These are phyloP conservation scores for Chaetomium sp. DNA, from an alignment of 2,329 filamentous ascomycete species.

Conservation along the genomic window DNA sequence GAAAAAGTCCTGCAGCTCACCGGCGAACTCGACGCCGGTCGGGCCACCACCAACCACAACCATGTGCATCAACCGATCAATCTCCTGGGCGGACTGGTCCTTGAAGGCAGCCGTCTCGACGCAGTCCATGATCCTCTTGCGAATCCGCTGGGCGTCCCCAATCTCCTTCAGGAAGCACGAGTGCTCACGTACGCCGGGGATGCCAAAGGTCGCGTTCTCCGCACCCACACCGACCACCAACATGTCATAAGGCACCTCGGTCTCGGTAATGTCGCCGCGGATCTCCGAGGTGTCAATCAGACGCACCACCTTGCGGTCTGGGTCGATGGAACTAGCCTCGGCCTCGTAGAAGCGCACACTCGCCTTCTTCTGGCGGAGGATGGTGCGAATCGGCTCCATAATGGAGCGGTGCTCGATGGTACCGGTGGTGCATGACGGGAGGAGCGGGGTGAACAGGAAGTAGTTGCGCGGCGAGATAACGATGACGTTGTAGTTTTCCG, in stretches of 20 bases:
- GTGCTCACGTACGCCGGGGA: constrained; percentile 89
- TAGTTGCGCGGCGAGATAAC: constrained; percentile 98
- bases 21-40: constrained; percentile 96
- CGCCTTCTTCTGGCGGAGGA: constrained; percentile 90
- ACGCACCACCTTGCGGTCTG: constrained; percentile 79
- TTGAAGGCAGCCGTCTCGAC: constrained; percentile 98
- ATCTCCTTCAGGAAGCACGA: constrained; percentile 99
- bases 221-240: constrained; percentile 94
- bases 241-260: constrained; percentile 96
- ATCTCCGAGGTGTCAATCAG: constrained; percentile 91
- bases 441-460: constrained; percentile 97
- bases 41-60: constrained; percentile 90
- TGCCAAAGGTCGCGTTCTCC: constrained; percentile 97
- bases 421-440: constrained; percentile 95
- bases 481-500: constrained; percentile 97
- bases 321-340: constrained; percentile 91
- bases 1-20: constrained; percentile 98
- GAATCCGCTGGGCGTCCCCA: constrained; percentile 87
- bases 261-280: constrained; percentile 74
- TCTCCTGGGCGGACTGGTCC: constrained; percentile 80
- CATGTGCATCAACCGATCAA: constrained; percentile 95
- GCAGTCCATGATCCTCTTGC: constrained; percentile 99
- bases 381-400: constrained; percentile 97
- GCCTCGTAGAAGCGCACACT: constrained; percentile 97
- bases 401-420: constrained; percentile 98